A percentile compares a stretch with the other conserved stretches of the same genome.
phyloP scores from a whole-genome alignment of 192 early-diverging fungal genomes.

The Chytriomyces hyalinus region DNA sequence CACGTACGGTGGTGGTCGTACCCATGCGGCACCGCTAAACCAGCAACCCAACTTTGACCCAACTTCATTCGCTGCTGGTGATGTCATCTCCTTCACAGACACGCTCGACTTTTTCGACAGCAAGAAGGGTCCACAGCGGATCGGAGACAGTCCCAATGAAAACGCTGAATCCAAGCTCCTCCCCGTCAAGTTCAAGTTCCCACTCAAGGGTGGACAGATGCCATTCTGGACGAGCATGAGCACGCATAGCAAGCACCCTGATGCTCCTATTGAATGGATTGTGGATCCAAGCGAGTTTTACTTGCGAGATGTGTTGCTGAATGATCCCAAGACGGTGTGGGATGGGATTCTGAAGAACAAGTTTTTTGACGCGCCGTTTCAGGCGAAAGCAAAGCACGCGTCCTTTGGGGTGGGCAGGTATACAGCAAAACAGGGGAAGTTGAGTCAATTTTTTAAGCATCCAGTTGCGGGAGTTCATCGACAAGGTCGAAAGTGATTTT shows the following conservation, averaged over 20 bases:
- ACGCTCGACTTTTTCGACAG: background rate
- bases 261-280: slow-evolving; percentile 23
- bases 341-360: background rate
- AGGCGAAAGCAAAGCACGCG: background rate
- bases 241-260: background rate
- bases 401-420: no score
- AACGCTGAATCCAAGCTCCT: background rate
- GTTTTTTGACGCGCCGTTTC: slow-evolving; percentile 1
- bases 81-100: background rate
- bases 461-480: no score
- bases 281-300: slow-evolving; percentile 19
- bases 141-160: slow-evolving; percentile 5
- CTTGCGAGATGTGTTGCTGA: background rate
- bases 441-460: no score
- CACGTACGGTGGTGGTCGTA: slow-evolving; percentile 22
- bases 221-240: slow-evolving; percentile 2
- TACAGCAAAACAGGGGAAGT: no score
- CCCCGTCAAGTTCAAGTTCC: slow-evolving; percentile 23
- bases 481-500: no score
- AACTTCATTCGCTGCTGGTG: slow-evolving; percentile 20
- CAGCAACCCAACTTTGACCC: slow-evolving; percentile 16
- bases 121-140: background rate
- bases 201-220: slow-evolving; percentile 3
- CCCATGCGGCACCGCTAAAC: background rate
- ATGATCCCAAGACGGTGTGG: slow-evolving; percentile 26